A percentile compares a stretch with the other conserved stretches of the same genome.
phyloP scores from a whole-genome alignment of 352 stramenopile species.

The Halophytophthora batemanensis region DNA sequence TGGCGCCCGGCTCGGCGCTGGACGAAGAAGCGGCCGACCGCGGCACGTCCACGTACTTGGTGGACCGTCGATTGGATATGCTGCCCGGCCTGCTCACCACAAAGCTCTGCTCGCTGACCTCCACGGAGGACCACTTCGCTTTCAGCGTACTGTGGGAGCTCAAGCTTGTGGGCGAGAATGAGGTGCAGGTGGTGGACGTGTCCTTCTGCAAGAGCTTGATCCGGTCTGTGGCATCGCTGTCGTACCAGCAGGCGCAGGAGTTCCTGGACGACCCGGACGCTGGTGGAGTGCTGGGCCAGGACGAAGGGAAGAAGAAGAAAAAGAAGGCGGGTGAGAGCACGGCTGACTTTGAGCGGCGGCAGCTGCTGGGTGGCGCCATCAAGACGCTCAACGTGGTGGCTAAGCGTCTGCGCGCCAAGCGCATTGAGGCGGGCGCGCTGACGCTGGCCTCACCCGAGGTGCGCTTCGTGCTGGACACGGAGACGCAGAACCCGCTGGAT shows the following conservation, averaged over 20 bases:
- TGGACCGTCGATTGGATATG: conserved; percentile 99
- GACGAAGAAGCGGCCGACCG: conserved; percentile 93
- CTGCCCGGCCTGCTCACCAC: conserved; percentile 96
- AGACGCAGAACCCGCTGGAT: conserved; percentile 97
- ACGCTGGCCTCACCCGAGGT: conserved; percentile 96
- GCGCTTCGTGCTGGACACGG: conserved; percentile 97
- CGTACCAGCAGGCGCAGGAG: conserved; percentile 97
- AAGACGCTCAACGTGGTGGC: conserved; percentile 93
- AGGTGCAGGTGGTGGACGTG: conserved; percentile 92
- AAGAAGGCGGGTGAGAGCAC: conserved; percentile 42
- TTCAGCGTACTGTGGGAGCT: conserved; percentile 83
- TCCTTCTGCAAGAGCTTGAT: conserved; percentile 99
- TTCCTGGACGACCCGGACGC: conserved; percentile 90
- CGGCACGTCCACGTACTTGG: conserved; percentile 96
- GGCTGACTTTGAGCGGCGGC: conserved; percentile 21
- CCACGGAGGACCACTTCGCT: conserved; percentile 73
- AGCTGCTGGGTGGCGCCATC: conserved; percentile 75
- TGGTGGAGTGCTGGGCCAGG: conserved; percentile 39
- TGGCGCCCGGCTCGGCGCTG: conserved; percentile 90
- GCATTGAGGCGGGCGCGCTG: conserved; percentile 95
- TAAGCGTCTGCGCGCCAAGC: conserved; percentile 87
- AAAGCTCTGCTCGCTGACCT: conserved; percentile 95
- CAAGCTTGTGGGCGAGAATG: conserved; percentile 50
- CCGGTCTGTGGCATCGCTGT: conserved; percentile 93
- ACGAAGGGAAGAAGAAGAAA: conserved; percentile 21